Conservation (phyloP, 768 basidiomycete genomes). For the Serendipita sp. region DNA sequence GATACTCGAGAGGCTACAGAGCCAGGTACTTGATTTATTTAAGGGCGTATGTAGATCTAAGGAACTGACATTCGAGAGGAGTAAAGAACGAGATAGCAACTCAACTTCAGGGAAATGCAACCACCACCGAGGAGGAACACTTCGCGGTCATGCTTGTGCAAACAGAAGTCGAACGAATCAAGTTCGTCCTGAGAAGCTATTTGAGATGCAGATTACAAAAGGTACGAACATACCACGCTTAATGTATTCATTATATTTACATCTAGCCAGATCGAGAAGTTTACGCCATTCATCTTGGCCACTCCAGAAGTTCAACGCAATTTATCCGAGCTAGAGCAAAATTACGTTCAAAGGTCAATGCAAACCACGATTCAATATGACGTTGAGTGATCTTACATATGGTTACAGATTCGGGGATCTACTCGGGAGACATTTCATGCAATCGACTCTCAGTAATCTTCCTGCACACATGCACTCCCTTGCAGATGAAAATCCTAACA, state of each 20-base stretch:
- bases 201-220: constrained; percentile 75
- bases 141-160: constrained; percentile 85
- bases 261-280: constrained; percentile 63
- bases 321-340: constrained; percentile 67
- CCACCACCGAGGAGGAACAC: constrained; percentile 83
- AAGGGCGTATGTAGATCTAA: neutral
- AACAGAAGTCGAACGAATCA: constrained; percentile 86
- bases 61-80: constrained; percentile 10
- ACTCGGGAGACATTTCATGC: constrained; percentile 58
- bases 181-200: constrained; percentile 82
- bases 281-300: constrained; percentile 58
- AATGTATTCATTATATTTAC: neutral
- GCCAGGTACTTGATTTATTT: constrained; percentile 44
- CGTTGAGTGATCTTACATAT: neutral
- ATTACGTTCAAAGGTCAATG: constrained; percentile 56
- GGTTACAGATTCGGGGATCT: constrained; percentile 50
- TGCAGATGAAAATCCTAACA: constrained; percentile 67
- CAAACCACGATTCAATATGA: neutral
- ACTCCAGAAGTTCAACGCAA: constrained; percentile 59
- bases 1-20: constrained; percentile 58
- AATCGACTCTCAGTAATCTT: constrained; percentile 68
- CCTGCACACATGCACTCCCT: constrained; percentile 62
- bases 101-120: constrained; percentile 57
- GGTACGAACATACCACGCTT: constrained; percentile 23
- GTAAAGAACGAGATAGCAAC: constrained; percentile 60